A percentile compares a stretch with the other conserved stretches of the same genome.
Conservation (phyloP, 768 basidiomycete species). For the Suillus lakei region DNA sequence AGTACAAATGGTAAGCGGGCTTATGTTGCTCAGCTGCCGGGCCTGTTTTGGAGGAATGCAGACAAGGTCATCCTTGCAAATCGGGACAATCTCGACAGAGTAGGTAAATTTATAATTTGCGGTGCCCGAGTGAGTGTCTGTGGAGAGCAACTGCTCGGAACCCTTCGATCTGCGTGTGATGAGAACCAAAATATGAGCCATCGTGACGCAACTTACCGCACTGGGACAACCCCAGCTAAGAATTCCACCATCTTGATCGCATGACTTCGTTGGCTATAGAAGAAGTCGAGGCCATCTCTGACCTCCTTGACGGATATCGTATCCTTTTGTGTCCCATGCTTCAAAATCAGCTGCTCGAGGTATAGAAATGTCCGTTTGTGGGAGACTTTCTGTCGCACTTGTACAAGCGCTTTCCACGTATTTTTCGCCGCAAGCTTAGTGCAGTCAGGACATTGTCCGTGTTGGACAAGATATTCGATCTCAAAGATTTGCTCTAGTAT, state of each 20-base stretch:
- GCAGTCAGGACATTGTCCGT: conserved; percentile 95
- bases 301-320: conserved; percentile 94
- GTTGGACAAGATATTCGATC: conserved; percentile 92
- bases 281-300: conserved; percentile 95
- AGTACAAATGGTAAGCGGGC: conserved; percentile 83
- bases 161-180: conserved; percentile 70
- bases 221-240: conserved; percentile 83
- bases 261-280: conserved; percentile 89
- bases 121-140: conserved; percentile 90
- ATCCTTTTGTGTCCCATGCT: conserved; percentile 96
- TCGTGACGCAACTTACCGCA: conserved; percentile 58
- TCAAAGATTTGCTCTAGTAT: conserved; percentile 98
- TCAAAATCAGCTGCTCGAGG: conserved; percentile 96
- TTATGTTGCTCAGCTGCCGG: conserved; percentile 84
- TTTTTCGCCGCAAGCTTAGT: conserved; percentile 95
- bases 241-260: conserved; percentile 98
- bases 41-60: conserved; percentile 87
- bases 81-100: conserved; percentile 94
- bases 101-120: conserved; percentile 98
- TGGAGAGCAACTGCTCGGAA: conserved; percentile 92
- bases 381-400: conserved; percentile 98
- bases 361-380: conserved; percentile 98
- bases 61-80: conserved; percentile 98
- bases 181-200: conserved; percentile 11
- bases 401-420: conserved; percentile 97